Percentiles rank a stretch among this genome's conserved stretches.
These are phyloP conservation scores for Aspergillus neotritici DNA, from an alignment of 2,329 filamentous ascomycete species.

Conservation along the genomic window DNA sequence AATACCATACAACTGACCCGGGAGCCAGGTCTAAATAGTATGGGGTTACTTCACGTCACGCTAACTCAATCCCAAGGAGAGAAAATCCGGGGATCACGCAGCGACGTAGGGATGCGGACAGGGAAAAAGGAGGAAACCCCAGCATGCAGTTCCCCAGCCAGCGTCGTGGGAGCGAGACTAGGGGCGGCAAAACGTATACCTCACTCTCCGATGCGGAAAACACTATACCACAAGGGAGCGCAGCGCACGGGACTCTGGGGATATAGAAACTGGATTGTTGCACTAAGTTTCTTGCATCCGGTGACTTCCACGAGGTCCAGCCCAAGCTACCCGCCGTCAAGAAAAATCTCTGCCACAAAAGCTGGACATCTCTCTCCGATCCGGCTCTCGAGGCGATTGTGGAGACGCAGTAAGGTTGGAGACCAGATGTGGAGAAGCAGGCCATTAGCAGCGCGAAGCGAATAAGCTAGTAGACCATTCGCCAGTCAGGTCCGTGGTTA, in stretches of 20 bases:
- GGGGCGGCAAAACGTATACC: conserved; percentile 5
- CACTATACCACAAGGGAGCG: too few relatives aligned
- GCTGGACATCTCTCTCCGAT: conserved; percentile 5
- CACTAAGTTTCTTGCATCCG: too few relatives aligned
- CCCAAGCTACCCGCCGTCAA: not conserved
- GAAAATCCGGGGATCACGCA: conserved; percentile 15
- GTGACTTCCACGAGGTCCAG: too few relatives aligned
- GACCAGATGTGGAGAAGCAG: conserved; percentile 6
- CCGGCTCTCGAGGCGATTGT: conserved; percentile 1
- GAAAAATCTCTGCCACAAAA: conserved; percentile 6
- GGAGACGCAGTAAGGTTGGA: conserved; percentile 2
- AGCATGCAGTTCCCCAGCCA: not conserved
- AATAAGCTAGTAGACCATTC: too few relatives aligned
- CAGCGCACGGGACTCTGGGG: too few relatives aligned
- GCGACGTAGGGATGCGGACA: conserved; percentile 3
- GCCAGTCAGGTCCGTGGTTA: not conserved
- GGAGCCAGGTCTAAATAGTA: too few relatives aligned
- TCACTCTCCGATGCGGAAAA: too few relatives aligned
- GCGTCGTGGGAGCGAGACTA: not conserved
- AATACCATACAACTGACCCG: too few relatives aligned
- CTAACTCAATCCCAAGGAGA: not conserved
- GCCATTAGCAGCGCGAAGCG: not conserved
- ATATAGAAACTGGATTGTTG: too few relatives aligned
- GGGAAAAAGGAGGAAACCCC: conserved; percentile 10
- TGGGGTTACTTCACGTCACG: too few relatives aligned